Conservation (phyloP, 208 protist species). For the Crithidia bombi region DNA sequence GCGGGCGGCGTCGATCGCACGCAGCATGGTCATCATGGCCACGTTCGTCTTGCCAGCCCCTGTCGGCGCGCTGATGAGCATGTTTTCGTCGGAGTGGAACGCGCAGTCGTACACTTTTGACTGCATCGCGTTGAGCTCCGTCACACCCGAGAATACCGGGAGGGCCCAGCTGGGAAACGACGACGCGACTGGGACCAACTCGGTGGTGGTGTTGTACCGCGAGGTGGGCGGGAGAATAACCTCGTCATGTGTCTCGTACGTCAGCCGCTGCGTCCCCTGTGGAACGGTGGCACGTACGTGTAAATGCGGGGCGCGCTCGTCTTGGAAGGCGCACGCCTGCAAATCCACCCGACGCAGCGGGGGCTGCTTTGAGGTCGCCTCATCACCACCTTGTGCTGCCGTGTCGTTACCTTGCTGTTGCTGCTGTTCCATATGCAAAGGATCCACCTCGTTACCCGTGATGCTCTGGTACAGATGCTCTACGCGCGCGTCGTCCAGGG, state of each 20-base stretch:
- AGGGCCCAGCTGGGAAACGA: constrained; percentile 75
- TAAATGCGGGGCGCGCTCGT: constrained; percentile 81
- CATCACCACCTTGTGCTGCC: constrained; percentile 1
- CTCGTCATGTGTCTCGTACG: constrained; percentile 90
- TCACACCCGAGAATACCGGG: constrained; percentile 66
- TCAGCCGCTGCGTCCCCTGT: constrained; percentile 61
- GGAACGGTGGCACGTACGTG: constrained; percentile 74
- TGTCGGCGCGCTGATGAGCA: constrained; percentile 99
- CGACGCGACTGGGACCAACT: constrained; percentile 35
- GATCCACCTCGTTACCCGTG: constrained; percentile 78
- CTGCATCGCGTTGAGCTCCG: constrained; percentile 97
- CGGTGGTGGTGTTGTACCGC: constrained; percentile 47
- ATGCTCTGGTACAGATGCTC: constrained; percentile 83
- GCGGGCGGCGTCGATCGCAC: constrained; percentile 67
- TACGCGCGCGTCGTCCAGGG: constrained; percentile 53
- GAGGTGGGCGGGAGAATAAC: constrained; percentile 75
- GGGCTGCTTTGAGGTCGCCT: constrained; percentile 33
- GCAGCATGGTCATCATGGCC: constrained; percentile 98
- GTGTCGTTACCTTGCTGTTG: constrained; percentile 13
- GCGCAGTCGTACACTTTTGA: constrained; percentile 93
- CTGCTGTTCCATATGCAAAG: constrained; percentile 30
- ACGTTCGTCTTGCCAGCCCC: constrained; percentile 99
- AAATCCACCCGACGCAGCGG: constrained; percentile 77
- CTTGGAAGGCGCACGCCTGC: constrained; percentile 74
- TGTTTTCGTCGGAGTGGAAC: constrained; percentile 96